phyloP scores from a whole-genome alignment of 2,329 filamentous ascomycete species.

The Boeremia exigua region DNA sequence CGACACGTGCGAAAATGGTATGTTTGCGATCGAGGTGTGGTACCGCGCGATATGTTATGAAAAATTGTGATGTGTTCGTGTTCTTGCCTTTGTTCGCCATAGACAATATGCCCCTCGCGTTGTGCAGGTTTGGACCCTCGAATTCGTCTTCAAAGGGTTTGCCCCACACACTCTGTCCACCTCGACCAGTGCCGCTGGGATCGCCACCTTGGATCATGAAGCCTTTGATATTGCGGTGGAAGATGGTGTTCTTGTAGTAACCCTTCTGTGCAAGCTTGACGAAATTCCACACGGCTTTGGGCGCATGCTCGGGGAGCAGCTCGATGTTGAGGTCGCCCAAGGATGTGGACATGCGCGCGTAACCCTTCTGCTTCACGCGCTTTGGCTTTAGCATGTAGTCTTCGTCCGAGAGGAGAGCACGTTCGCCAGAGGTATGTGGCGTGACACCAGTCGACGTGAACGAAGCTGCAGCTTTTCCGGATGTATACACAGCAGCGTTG shows the following conservation, averaged over 20 bases:
- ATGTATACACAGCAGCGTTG: conserved; percentile 90
- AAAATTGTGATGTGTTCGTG: conserved; percentile 94
- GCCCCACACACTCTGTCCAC: conserved; percentile 90
- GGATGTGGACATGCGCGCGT: conserved; percentile 87
- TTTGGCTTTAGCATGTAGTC: conserved; percentile 95
- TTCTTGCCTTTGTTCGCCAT: conserved; percentile 99
- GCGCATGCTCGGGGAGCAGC: conserved; percentile 87
- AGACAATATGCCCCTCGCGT: conserved; percentile 76
- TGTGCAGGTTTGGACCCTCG: conserved; percentile 86
- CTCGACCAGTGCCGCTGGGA: conserved; percentile 87
- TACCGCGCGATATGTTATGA: conserved; percentile 85
- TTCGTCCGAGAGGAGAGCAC: conserved; percentile 87
- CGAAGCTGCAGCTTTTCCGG: conserved; percentile 86
- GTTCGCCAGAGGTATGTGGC: conserved; percentile 85
- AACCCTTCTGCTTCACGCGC: conserved; percentile 87
- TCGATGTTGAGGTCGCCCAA: conserved; percentile 86
- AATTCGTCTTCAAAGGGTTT: conserved; percentile 95
- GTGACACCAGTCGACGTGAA: conserved; percentile 96
- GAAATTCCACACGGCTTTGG: conserved; percentile 97
- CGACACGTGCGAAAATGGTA: conserved; percentile 90
- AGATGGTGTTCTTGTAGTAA: conserved; percentile 83
- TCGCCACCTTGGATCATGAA: conserved; percentile 99
- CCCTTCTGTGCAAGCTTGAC: conserved; percentile 84
- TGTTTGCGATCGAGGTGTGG: conserved; percentile 93
- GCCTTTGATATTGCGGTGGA: conserved; percentile 91